These are phyloP conservation scores for Lodderomyces orthopsilosis DNA, from an alignment of 1,139 yeast species.

Conservation along the genomic window DNA sequence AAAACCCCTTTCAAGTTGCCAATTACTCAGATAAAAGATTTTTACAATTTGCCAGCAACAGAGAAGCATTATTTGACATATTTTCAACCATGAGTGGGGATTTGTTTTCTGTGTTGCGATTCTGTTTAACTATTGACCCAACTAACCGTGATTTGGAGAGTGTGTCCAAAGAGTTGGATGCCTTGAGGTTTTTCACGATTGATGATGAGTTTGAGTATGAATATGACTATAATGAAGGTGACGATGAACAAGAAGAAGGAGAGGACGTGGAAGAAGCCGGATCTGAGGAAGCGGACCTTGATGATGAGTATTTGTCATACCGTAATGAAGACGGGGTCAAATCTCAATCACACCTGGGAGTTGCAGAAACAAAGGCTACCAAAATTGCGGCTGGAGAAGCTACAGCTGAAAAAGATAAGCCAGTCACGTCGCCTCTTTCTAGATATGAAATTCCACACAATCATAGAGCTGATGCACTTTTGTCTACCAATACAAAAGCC, in stretches of 20 bases:
- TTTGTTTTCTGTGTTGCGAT: slow-evolving; percentile 76
- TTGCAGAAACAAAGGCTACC: background rate
- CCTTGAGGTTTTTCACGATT: slow-evolving; percentile 69
- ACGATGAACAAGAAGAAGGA: slow-evolving; percentile 18
- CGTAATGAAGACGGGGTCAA: slow-evolving; percentile 1
- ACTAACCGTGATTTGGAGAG: slow-evolving; percentile 66
- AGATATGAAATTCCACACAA: slow-evolving; percentile 33
- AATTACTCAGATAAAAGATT: slow-evolving; percentile 82
- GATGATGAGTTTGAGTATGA: slow-evolving; percentile 72
- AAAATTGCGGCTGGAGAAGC: background rate
- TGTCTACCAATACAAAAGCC: slow-evolving; percentile 38
- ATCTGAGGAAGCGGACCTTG: slow-evolving; percentile 17
- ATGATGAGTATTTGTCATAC: slow-evolving; percentile 4
- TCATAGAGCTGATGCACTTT: slow-evolving; percentile 46
- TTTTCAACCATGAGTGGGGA: slow-evolving; percentile 89
- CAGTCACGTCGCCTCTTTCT: slow-evolving; percentile 6
- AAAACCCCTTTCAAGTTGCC: slow-evolving; percentile 86
- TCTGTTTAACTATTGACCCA: slow-evolving; percentile 82
- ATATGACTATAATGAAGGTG: slow-evolving; percentile 38
- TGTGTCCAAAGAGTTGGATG: slow-evolving; percentile 58
- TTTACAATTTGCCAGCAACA: slow-evolving; percentile 78
- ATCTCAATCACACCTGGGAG: slow-evolving; percentile 1
- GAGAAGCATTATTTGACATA: slow-evolving; percentile 89
- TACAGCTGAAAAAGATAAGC: slow-evolving; percentile 3
- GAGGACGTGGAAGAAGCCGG: slow-evolving; percentile 14